Evolutionary conservation across 2,329 filamentous ascomycete genomes (phyloP).

Genomic region (Ceratocystis harringtonii): DNA sequence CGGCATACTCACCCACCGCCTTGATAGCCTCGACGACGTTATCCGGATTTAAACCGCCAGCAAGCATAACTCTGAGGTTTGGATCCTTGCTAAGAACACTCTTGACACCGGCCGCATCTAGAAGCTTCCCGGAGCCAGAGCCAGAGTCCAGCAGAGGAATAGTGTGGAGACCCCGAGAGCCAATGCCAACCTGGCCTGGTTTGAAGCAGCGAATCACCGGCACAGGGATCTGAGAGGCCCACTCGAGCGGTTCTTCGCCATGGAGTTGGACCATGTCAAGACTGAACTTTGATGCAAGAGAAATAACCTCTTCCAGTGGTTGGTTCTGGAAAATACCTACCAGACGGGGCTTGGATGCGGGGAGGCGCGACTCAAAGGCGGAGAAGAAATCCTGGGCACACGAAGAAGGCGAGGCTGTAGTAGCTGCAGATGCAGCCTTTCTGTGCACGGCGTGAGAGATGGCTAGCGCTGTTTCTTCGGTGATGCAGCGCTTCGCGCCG

Average conservation of each 20-base stretch:
- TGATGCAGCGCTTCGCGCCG: slow-evolving; percentile 64
- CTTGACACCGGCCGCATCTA: slow-evolving; percentile 59
- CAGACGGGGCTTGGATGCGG: slow-evolving; percentile 51
- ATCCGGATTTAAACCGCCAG: slow-evolving; percentile 66
- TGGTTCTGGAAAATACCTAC: slow-evolving; percentile 94
- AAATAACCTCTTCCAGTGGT: slow-evolving; percentile 64
- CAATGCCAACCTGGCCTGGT: slow-evolving; percentile 57
- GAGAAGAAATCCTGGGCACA: slow-evolving; percentile 56
- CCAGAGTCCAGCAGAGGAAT: slow-evolving; percentile 79
- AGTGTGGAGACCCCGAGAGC: slow-evolving; percentile 63
- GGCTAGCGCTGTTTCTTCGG: slow-evolving; percentile 58
- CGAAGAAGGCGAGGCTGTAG: slow-evolving; percentile 22
- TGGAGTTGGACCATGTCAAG: slow-evolving; percentile 90
- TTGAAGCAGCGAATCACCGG: slow-evolving; percentile 81
- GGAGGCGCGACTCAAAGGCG: slow-evolving; percentile 33
- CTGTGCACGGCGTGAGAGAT: slow-evolving; percentile 66
- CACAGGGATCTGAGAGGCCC: slow-evolving; percentile 76
- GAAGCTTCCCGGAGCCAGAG: slow-evolving; percentile 61
- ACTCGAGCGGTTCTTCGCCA: slow-evolving; percentile 82
- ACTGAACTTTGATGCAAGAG: slow-evolving; percentile 57
- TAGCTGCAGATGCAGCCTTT: background rate
- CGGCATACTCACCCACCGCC: slow-evolving; percentile 40
- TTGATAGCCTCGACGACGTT: slow-evolving; percentile 58
- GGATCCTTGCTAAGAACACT: slow-evolving; percentile 49
- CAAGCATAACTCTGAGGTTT: slow-evolving; percentile 62